Conservation (phyloP, 2,329 filamentous ascomycete species). For the Chrysoporthe puriensis region DNA sequence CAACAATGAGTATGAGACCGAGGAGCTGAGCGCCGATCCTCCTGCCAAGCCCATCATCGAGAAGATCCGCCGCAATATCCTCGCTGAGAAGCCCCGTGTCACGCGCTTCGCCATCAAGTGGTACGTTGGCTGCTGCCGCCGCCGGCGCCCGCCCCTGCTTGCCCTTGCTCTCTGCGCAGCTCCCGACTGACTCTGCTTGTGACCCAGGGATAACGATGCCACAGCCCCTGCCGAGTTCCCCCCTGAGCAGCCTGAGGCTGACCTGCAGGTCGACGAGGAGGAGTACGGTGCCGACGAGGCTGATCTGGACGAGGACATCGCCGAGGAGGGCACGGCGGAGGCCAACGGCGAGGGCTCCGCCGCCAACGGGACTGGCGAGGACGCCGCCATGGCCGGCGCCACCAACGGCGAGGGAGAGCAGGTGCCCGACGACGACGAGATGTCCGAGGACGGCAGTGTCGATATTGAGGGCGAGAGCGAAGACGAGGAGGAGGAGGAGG, state of each 20-base stretch:
- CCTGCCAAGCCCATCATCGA: slow-evolving; percentile 92
- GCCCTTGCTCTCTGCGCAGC: not conserved
- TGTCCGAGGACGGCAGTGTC: slow-evolving; percentile 45
- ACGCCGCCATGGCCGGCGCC: slow-evolving; percentile 40
- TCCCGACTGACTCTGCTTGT: slow-evolving; percentile 12
- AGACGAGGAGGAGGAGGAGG: slow-evolving; percentile 43
- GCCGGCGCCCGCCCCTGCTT: not conserved
- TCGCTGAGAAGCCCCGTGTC: slow-evolving; percentile 96
- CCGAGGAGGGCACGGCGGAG: slow-evolving; percentile 55
- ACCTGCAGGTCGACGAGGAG: slow-evolving; percentile 81
- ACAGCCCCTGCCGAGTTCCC: slow-evolving; percentile 95
- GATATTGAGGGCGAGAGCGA: slow-evolving; percentile 46
- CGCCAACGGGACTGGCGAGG: slow-evolving; percentile 29
- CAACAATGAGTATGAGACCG: slow-evolving; percentile 97
- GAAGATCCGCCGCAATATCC: slow-evolving; percentile 86
- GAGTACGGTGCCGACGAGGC: slow-evolving; percentile 91
- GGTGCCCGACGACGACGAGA: slow-evolving; percentile 40
- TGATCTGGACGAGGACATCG: slow-evolving; percentile 66
- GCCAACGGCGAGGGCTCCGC: slow-evolving; percentile 31
- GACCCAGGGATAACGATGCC: slow-evolving; percentile 88
- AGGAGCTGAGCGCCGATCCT: slow-evolving; percentile 85
- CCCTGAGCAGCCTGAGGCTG: slow-evolving; percentile 95
- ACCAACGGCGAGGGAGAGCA: slow-evolving; percentile 34
- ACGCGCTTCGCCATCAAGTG: slow-evolving; percentile 99
- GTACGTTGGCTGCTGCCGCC: slow-evolving; percentile 52